Conservation (phyloP, 1,284 basidiomycete genomes). For the Ganoderma meredithae region DNA sequence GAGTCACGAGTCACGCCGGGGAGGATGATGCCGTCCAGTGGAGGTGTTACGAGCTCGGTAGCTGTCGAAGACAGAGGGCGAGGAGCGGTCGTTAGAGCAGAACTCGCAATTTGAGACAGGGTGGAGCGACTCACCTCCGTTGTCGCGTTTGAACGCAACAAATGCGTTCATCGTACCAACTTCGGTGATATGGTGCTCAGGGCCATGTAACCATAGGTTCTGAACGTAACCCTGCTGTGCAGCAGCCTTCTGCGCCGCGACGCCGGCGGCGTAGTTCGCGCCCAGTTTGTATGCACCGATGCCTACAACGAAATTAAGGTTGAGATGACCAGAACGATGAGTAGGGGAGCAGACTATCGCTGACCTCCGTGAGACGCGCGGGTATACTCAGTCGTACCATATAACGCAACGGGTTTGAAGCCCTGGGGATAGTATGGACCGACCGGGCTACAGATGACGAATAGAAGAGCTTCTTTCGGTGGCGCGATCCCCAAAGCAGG, state of each 20-base stretch:
- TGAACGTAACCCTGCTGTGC: constrained; percentile 89
- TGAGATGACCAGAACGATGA: neutral
- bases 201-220: constrained; percentile 94
- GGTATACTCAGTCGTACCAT: constrained; percentile 91
- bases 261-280: constrained; percentile 91
- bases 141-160: constrained; percentile 78
- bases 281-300: constrained; percentile 94
- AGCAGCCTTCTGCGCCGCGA: constrained; percentile 89
- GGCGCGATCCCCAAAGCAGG: constrained; percentile 89
- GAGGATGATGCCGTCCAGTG: constrained; percentile 94
- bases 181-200: constrained; percentile 88
- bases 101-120: neutral
- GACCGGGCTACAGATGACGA: constrained; percentile 93
- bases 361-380: constrained; percentile 91
- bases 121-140: constrained; percentile 67
- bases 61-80: constrained; percentile 44
- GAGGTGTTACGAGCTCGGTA: constrained; percentile 88
- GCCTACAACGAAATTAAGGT: constrained; percentile 42
- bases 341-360: constrained; percentile 16
- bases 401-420: constrained; percentile 94
- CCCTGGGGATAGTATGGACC: constrained; percentile 96
- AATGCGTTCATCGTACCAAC: constrained; percentile 99
- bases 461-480: constrained; percentile 89
- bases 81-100: neutral
- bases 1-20: constrained; percentile 97